A percentile compares a stretch with the other conserved stretches of the same genome.
Evolutionary conservation across 2,329 filamentous ascomycete genomes (phyloP).

Genomic region (Alternaria ethzedia): DNA sequence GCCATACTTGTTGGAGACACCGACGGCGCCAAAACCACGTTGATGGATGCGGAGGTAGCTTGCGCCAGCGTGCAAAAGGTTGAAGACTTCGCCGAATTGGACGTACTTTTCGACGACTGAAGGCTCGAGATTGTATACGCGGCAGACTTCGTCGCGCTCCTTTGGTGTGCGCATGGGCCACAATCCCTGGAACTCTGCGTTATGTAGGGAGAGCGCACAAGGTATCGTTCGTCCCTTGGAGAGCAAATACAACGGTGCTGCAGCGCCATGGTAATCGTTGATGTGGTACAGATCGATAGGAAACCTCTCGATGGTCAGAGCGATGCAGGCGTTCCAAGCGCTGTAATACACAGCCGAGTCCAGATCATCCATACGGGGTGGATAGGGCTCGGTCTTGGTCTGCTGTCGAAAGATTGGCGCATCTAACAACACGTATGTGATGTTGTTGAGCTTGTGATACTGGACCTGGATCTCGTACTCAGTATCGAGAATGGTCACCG

Average conservation of each 20-base stretch:
- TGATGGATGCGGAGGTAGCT: slow-evolving; percentile 71
- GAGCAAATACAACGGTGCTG: neutral
- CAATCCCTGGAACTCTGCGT: neutral
- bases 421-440: slow-evolving; percentile 72
- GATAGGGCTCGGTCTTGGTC: neutral
- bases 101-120: slow-evolving; percentile 66
- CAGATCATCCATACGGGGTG: slow-evolving; percentile 72
- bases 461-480: slow-evolving; percentile 68
- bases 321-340: slow-evolving; percentile 74
- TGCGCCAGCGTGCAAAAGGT: slow-evolving; percentile 70
- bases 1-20: slow-evolving; percentile 63
- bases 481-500: slow-evolving; percentile 66
- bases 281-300: neutral
- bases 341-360: slow-evolving; percentile 73
- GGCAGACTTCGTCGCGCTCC: slow-evolving; percentile 68
- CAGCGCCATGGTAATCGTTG: neutral
- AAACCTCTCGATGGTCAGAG: slow-evolving; percentile 67
- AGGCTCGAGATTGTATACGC: slow-evolving; percentile 66
- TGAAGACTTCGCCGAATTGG: slow-evolving; percentile 73
- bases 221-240: neutral
- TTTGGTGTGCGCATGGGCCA: slow-evolving; percentile 52
- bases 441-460: slow-evolving; percentile 68
- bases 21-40: slow-evolving; percentile 63
- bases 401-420: slow-evolving; percentile 57
- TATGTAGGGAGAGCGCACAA: neutral